Conservation (phyloP, 352 stramenopile genomes). For the Phytopythium litorale region DNA sequence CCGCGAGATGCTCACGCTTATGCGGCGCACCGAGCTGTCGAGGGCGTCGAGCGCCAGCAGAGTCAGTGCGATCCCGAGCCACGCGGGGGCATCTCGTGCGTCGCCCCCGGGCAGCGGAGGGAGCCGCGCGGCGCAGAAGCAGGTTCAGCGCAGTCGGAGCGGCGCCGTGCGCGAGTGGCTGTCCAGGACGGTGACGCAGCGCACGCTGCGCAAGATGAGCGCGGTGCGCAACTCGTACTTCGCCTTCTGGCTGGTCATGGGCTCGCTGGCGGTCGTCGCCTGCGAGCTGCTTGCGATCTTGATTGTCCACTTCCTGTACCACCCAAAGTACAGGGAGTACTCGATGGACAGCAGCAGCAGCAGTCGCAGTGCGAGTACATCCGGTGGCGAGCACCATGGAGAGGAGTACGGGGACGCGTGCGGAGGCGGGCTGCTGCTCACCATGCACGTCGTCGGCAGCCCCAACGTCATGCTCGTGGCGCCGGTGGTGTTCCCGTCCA, state of each 20-base stretch:
- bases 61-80: not conserved
- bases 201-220: slow-evolving; percentile 26
- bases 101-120: not conserved
- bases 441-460: slow-evolving; percentile 46
- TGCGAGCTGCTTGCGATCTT: slow-evolving; percentile 38
- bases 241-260: slow-evolving; percentile 58
- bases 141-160: slow-evolving; percentile 1
- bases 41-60: not conserved
- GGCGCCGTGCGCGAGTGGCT: slow-evolving; percentile 16
- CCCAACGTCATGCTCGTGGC: slow-evolving; percentile 55
- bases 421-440: slow-evolving; percentile 25
- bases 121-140: not conserved
- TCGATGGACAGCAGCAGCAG: not conserved
- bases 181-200: slow-evolving; percentile 20
- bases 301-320: slow-evolving; percentile 29
- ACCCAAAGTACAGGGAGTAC: slow-evolving; percentile 11
- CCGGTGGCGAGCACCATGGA: slow-evolving; percentile 3
- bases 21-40: slow-evolving; percentile 4
- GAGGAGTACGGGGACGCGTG: slow-evolving; percentile 10
- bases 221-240: slow-evolving; percentile 73
- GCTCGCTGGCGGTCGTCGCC: slow-evolving; percentile 42
- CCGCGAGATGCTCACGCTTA: slow-evolving; percentile 6
- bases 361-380: not conserved
- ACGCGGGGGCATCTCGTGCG: not conserved
- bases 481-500: slow-evolving; percentile 55